These are phyloP conservation scores for Colletotrichum falcatum DNA, from an alignment of 2,329 filamentous ascomycete genomes.

Conservation along the genomic window DNA sequence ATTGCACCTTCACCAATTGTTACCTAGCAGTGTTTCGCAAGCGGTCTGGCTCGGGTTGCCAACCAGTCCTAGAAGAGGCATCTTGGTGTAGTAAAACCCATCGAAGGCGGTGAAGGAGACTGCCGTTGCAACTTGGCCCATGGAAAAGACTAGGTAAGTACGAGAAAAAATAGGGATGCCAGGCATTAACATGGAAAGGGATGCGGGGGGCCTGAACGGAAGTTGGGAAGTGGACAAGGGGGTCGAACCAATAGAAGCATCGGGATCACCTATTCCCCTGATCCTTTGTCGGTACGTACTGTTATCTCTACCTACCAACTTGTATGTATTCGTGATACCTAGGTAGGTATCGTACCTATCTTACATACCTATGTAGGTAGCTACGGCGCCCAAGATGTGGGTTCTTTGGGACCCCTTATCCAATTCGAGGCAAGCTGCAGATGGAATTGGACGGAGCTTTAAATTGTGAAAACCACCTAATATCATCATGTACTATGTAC, in stretches of 20 bases:
- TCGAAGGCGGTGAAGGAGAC: constrained; percentile 37
- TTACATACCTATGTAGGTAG: too few relatives aligned
- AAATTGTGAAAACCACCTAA: constrained; percentile 26
- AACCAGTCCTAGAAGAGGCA: neutral
- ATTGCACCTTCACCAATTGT: neutral
- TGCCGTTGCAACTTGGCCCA: constrained; percentile 4
- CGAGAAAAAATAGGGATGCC: constrained; percentile 12
- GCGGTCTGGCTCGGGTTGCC: neutral
- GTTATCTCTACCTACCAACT: too few relatives aligned
- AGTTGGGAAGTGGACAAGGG: neutral
- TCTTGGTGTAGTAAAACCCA: neutral
- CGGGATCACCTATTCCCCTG: constrained; percentile 9
- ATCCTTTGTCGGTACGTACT: constrained; percentile 3
- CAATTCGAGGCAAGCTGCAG: constrained; percentile 13
- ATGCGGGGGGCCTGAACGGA: constrained; percentile 16
- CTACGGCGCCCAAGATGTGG: constrained; percentile 4
- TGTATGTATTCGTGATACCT: too few relatives aligned
- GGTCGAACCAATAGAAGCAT: constrained; percentile 16
- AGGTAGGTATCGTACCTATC: too few relatives aligned
- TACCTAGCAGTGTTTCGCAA: neutral
- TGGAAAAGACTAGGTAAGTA: neutral
- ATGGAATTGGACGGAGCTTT: constrained; percentile 34
- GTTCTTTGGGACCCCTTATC: constrained; percentile 36
- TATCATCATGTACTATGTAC: too few relatives aligned
- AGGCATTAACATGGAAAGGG: constrained; percentile 28